Evolutionary conservation across 371 early-diverging fungal species (phyloP).

Genomic region (Mortierella sp.): DNA sequence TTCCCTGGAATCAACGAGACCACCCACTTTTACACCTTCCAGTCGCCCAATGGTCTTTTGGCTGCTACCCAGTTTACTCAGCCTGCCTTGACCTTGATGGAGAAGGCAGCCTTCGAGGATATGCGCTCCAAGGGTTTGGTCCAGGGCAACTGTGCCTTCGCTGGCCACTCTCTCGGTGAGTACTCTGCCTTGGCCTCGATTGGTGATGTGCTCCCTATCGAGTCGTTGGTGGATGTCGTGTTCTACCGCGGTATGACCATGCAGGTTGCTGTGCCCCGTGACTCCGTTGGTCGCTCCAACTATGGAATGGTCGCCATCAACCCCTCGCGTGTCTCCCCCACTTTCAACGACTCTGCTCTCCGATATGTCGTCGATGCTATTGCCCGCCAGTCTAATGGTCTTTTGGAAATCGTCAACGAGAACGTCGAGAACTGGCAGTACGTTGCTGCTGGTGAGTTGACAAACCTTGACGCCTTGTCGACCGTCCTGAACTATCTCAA

Average conservation of each 20-base stretch:
- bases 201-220: slow-evolving; percentile 89
- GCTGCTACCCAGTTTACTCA: slow-evolving; percentile 97
- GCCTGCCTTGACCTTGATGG: slow-evolving; percentile 92
- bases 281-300: slow-evolving; percentile 83
- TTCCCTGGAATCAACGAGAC: slow-evolving; percentile 91
- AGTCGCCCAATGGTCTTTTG: slow-evolving; percentile 90
- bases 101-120: slow-evolving; percentile 93
- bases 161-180: slow-evolving; percentile 97
- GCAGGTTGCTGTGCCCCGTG: slow-evolving; percentile 94
- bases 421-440: slow-evolving; percentile 98
- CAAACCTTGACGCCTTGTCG: slow-evolving; percentile 83
- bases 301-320: slow-evolving; percentile 97
- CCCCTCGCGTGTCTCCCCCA: slow-evolving; percentile 88
- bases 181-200: slow-evolving; percentile 94
- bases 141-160: slow-evolving; percentile 86
- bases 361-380: slow-evolving; percentile 86
- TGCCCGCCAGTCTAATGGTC: slow-evolving; percentile 77
- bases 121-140: slow-evolving; percentile 91
- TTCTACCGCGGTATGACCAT: slow-evolving; percentile 98
- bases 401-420: slow-evolving; percentile 96
- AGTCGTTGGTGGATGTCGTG: slow-evolving; percentile 90
- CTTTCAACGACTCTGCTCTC: slow-evolving; percentile 88
- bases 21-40: slow-evolving; percentile 90
- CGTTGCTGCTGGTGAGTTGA: slow-evolving; percentile 91
- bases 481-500: slow-evolving; percentile 86